Evolutionary conservation across 208 protist species (phyloP), one percentile per base, ranked within the genome.

Genomic region (Leishmania aethiopica): DNA sequence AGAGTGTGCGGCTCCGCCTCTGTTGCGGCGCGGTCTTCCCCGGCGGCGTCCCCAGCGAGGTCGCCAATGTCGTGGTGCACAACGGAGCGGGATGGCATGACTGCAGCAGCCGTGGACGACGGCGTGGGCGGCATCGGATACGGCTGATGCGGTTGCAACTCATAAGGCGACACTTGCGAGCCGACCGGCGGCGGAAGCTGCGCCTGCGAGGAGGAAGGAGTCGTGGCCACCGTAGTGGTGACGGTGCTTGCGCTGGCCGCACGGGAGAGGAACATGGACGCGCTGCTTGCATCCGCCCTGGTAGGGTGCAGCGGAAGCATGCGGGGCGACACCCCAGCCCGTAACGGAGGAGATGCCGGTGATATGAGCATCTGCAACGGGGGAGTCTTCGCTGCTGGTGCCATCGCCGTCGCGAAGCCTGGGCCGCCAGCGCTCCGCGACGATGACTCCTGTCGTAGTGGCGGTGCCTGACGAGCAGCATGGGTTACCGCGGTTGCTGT

Each of bases 261-360:
- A 35, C 74, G 78, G 28, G 73, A 80, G 37, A 75, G 25, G 0
- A 49, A 22, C 15, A 80, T 32, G 1, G 78, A 79, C 0, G 78
- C 77, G 13, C 13, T 35, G 37, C 71, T 42, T 37, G 42, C 51
- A 57, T 67, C 81, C 35, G 71, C 70, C 11, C 88, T 86, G 4
- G 85, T 84, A n/a, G 85, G 80, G 72, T 89, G 88, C 42, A 87
- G 85, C 11, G 84, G 73, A 40, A 82, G n/a, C 80, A 85, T 88
- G 55, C 87, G 89, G 7, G 89, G 87, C 22, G 91, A 92, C 42
- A 94, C 91, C 4, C 85, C 91, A 2, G 91, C 89, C 0, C 89
- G 85, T 72, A 94, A 75, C 22, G 88, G 85, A 7, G 91, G 91
- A 3, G 90, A 91, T 8, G 79, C 75, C 40, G 82, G 76, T 25